A percentile compares a stretch with the other conserved stretches of the same genome.
These are phyloP conservation scores for Colletotrichum scovillei DNA, from an alignment of 2,329 filamentous ascomycete genomes.

Conservation along the genomic window DNA sequence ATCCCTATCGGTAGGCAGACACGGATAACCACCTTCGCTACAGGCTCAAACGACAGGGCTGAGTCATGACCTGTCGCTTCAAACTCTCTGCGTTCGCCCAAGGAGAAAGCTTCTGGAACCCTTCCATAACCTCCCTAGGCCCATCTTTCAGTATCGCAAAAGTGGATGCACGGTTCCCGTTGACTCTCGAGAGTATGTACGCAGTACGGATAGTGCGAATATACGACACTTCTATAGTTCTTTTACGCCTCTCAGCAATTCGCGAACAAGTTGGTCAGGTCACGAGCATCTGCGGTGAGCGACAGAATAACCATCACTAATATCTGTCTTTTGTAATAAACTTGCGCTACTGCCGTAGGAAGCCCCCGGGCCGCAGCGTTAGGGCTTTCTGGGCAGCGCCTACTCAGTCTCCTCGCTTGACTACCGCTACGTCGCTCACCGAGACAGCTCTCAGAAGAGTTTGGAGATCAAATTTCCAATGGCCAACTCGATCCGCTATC, in stretches of 20 bases:
- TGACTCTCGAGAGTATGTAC: not conserved
- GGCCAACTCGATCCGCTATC: not conserved
- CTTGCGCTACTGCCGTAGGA: not conserved
- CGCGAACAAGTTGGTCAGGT: not conserved
- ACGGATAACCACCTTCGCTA: not conserved
- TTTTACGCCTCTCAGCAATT: not conserved
- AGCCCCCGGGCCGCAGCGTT: not conserved
- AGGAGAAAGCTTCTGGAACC: constrained; percentile 29
- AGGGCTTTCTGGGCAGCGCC: not conserved
- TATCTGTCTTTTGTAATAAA: not conserved
- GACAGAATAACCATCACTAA: not conserved
- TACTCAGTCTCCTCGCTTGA: not conserved
- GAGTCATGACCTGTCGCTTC: constrained; percentile 32
- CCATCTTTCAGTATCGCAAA: not conserved
- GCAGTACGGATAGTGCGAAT: not conserved
- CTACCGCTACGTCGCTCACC: not conserved
- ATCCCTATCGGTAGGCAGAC: not conserved
- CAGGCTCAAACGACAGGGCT: constrained; percentile 28
- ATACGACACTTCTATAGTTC: not conserved
- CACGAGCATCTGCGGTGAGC: not conserved
- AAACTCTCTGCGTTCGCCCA: not conserved
- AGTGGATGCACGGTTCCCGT: constrained; percentile 9
- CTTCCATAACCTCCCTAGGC: constrained; percentile 9
- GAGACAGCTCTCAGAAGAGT: not conserved
- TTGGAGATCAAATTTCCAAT: not conserved